Evolutionary conservation across 2,329 filamentous ascomycete species (phyloP).

Genomic region (Dothistroma pini): DNA sequence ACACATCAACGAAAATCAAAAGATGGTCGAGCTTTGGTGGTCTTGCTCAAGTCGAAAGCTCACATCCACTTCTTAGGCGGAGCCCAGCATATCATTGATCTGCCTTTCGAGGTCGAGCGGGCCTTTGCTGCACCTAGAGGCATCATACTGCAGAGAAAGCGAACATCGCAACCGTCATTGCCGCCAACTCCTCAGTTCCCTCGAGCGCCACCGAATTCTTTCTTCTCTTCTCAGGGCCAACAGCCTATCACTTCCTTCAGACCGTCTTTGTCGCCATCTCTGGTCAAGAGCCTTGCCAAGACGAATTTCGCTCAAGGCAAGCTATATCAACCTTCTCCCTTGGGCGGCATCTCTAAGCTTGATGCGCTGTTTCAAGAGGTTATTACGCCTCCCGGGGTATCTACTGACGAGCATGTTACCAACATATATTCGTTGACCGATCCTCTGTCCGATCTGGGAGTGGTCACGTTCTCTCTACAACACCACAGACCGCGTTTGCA

Average conservation of each 20-base stretch:
- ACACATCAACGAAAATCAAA: no score
- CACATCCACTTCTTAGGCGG: slow-evolving; percentile 91
- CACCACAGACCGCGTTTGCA: slow-evolving; percentile 26
- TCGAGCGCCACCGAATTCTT: slow-evolving; percentile 73
- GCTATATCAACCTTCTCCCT: slow-evolving; percentile 25
- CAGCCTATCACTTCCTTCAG: slow-evolving; percentile 30
- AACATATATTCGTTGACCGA: slow-evolving; percentile 80
- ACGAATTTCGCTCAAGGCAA: slow-evolving; percentile 17
- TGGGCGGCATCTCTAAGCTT: slow-evolving; percentile 24
- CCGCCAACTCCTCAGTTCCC: slow-evolving; percentile 42
- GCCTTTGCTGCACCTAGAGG: slow-evolving; percentile 80
- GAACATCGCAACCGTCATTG: slow-evolving; percentile 47
- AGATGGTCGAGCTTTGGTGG: slow-evolving; percentile 63
- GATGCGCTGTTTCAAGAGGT: slow-evolving; percentile 30
- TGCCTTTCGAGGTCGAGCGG: slow-evolving; percentile 90
- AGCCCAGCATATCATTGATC: slow-evolving; percentile 81
- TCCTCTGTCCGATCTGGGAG: slow-evolving; percentile 77
- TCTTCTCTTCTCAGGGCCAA: slow-evolving; percentile 65
- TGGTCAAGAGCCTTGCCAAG: slow-evolving; percentile 24
- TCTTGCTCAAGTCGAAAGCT: slow-evolving; percentile 87
- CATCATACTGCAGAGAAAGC: slow-evolving; percentile 79
- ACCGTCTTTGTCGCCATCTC: slow-evolving; percentile 28
- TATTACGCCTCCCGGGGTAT: slow-evolving; percentile 15
- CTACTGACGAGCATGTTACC: slow-evolving; percentile 55
- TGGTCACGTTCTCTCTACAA: slow-evolving; percentile 51